A percentile compares a stretch with the other conserved stretches of the same genome.
These are phyloP conservation scores for Zygosaccharomyces rouxii DNA, from an alignment of 805 yeast species.

Conservation along the genomic window DNA sequence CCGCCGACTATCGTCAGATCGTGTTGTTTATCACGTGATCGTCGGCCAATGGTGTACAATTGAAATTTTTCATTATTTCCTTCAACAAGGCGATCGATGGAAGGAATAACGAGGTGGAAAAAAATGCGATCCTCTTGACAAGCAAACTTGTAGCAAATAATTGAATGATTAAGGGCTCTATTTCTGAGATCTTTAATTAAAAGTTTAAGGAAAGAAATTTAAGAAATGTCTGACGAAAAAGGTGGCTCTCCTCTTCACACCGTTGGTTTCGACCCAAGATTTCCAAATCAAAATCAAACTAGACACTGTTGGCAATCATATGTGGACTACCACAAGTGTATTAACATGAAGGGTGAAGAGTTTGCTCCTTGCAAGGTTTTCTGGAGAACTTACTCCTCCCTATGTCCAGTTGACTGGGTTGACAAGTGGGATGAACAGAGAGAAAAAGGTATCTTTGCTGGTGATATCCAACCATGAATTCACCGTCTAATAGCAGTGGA, in stretches of 20 bases:
- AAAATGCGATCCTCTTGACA: background rate
- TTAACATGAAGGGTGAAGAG: constrained; percentile 95
- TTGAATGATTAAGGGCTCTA: background rate
- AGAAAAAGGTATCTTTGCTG: constrained; percentile 54
- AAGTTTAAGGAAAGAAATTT: background rate
- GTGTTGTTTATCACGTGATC: constrained; percentile 12
- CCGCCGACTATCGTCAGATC: background rate
- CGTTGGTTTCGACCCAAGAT: constrained; percentile 83
- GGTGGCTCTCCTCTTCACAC: constrained; percentile 49
- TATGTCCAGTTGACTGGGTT: constrained; percentile 82
- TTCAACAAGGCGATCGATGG: background rate
- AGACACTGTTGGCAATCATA: constrained; percentile 98
- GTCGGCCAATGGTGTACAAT: constrained; percentile 12
- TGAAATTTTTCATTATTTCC: constrained; percentile 1
- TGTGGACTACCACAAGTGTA: constrained; percentile 97
- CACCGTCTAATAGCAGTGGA: background rate
- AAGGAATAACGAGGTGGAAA: background rate
- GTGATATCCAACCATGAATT: constrained; percentile 40
- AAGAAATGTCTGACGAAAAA: constrained; percentile 16
- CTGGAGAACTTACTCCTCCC: constrained; percentile 81
- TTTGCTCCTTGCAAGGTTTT: constrained; percentile 96
- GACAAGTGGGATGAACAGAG: constrained; percentile 89
- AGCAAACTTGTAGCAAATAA: background rate
- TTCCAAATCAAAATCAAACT: constrained; percentile 96
- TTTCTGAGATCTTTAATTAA: background rate